phyloP scores from a whole-genome alignment of 73 alveolate species.

The Stentor roeselii region DNA sequence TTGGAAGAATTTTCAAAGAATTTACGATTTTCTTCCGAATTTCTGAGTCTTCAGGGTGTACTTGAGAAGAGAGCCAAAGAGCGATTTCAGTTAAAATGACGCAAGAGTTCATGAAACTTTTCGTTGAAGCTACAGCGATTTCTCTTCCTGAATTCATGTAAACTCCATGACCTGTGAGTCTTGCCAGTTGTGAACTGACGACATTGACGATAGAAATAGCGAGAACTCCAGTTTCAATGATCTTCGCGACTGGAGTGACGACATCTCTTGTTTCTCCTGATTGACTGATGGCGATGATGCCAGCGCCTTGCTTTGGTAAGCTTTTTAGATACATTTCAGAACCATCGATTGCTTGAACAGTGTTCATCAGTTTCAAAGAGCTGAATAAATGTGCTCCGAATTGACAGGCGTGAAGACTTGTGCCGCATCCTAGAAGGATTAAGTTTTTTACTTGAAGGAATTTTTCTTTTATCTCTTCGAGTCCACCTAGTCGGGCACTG shows the following conservation, averaged over 20 bases:
- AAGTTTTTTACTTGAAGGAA: slow-evolving; percentile 28
- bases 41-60: neutral
- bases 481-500: slow-evolving; percentile 71
- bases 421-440: slow-evolving; percentile 74
- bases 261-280: slow-evolving; percentile 91
- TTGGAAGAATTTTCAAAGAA: slow-evolving; percentile 33
- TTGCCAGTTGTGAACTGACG: slow-evolving; percentile 73
- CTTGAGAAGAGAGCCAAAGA: slow-evolving; percentile 34
- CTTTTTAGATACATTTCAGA: slow-evolving; percentile 52
- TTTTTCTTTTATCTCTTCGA: slow-evolving; percentile 46
- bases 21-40: slow-evolving; percentile 23
- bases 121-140: slow-evolving; percentile 87
- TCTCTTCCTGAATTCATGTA: slow-evolving; percentile 91
- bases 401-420: slow-evolving; percentile 58
- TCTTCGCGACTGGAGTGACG: slow-evolving; percentile 46
- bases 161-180: slow-evolving; percentile 77
- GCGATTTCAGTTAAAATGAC: slow-evolving; percentile 40
- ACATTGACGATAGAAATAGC: slow-evolving; percentile 78
- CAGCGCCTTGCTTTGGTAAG: slow-evolving; percentile 49
- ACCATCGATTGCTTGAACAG: slow-evolving; percentile 68
- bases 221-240: slow-evolving; percentile 41
- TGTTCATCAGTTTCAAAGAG: slow-evolving; percentile 38
- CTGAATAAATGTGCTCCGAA: slow-evolving; percentile 56
- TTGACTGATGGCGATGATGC: slow-evolving; percentile 65
- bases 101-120: slow-evolving; percentile 68